A percentile compares a stretch with the other conserved stretches of the same genome.
phyloP scores from a whole-genome alignment of 2,329 filamentous ascomycete genomes.

The Grosmannia penicillata region DNA sequence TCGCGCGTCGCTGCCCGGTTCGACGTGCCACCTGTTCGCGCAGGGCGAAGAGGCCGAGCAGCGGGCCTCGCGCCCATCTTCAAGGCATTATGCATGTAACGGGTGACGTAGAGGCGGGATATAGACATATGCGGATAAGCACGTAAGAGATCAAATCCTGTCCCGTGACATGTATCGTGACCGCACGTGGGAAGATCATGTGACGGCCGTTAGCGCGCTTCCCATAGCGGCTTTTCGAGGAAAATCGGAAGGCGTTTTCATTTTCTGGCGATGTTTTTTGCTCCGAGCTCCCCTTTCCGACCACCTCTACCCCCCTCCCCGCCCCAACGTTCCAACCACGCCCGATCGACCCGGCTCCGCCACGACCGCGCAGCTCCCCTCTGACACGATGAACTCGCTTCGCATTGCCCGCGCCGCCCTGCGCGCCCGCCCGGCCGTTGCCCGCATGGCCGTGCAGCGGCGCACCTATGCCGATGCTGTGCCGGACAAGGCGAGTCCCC shows the following conservation, averaged over 20 bases:
- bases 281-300: slow-evolving; percentile 2
- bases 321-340: not conserved
- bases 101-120: too few species aligned
- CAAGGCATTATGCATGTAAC: too few species aligned
- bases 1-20: too few species aligned
- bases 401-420: slow-evolving; percentile 84
- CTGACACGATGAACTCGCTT: slow-evolving; percentile 70
- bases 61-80: not conserved
- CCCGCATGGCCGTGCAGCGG: slow-evolving; percentile 65
- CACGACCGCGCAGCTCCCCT: not conserved
- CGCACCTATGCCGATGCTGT: slow-evolving; percentile 84
- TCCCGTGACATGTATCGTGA: not conserved
- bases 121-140: not conserved
- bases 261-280: slow-evolving; percentile 7
- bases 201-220: not conserved
- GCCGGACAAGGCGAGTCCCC: slow-evolving; percentile 56
- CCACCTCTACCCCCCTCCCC: not conserved
- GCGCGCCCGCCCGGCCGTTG: slow-evolving; percentile 62
- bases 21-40: too few species aligned
- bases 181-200: not conserved
- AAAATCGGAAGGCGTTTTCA: slow-evolving; percentile 4
- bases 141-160: too few species aligned
- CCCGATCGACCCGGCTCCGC: not conserved
- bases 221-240: slow-evolving; percentile 1
- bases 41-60: too few species aligned